Evolutionary conservation across 2,329 filamentous ascomycete species (phyloP).

Genomic region (Colletotrichum magnum): DNA sequence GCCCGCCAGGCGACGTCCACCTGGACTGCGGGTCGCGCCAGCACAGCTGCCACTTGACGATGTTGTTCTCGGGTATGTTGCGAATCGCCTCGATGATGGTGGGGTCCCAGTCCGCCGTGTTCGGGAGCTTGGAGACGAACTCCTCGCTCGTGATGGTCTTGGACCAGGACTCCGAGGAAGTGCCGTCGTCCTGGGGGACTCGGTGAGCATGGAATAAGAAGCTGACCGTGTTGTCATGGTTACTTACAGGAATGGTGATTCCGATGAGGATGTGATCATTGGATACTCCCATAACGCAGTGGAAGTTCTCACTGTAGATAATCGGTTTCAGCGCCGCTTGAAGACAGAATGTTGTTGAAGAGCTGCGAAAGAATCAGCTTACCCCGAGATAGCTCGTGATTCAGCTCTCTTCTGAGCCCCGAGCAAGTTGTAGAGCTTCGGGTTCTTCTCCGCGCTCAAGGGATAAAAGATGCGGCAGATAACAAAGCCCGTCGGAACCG

Average conservation of each 20-base stretch:
- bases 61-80: slow-evolving; percentile 19
- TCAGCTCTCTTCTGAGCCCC: background rate
- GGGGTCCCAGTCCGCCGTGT: slow-evolving; percentile 16
- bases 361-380: background rate
- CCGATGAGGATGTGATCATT: slow-evolving; percentile 7
- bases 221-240: accelerated
- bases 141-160: slow-evolving; percentile 16
- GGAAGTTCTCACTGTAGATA: background rate
- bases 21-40: slow-evolving; percentile 37
- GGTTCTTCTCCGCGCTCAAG: slow-evolving; percentile 3
- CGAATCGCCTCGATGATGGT: slow-evolving; percentile 15
- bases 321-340: background rate
- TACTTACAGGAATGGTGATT: background rate
- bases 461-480: slow-evolving; percentile 16
- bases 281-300: background rate
- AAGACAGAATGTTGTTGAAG: background rate
- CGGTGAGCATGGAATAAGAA: accelerated
- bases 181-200: slow-evolving; percentile 3
- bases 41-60: slow-evolving; percentile 40
- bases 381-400: slow-evolving; percentile 5
- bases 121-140: slow-evolving; percentile 3
- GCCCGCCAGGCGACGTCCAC: slow-evolving; percentile 38
- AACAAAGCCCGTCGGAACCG: slow-evolving; percentile 17
- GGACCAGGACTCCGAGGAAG: slow-evolving; percentile 11
- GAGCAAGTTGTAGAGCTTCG: background rate